These are phyloP conservation scores for Volutella citrinella DNA, from an alignment of 2,329 filamentous ascomycete species.

Conservation along the genomic window DNA sequence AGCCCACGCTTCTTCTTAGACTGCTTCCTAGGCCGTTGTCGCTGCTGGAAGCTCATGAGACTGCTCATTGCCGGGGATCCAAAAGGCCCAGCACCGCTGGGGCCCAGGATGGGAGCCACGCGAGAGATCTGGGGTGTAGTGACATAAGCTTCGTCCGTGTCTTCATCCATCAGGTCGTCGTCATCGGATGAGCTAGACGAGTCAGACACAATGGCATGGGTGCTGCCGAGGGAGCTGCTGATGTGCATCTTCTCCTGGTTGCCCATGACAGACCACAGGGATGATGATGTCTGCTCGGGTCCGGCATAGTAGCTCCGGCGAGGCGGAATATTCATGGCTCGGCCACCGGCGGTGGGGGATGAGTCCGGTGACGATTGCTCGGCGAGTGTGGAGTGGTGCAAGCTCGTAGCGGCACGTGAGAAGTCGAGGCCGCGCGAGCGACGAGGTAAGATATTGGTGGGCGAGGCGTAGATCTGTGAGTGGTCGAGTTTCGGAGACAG, in stretches of 20 bases:
- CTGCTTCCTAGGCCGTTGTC: constrained; percentile 70
- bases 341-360: constrained; percentile 76
- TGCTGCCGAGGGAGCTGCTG: constrained; percentile 76
- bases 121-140: constrained; percentile 78
- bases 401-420: constrained; percentile 85
- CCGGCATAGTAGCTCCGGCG: constrained; percentile 49
- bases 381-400: constrained; percentile 92
- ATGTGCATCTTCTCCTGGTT: constrained; percentile 68
- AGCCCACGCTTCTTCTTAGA: constrained; percentile 54
- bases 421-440: constrained; percentile 91
- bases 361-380: constrained; percentile 86
- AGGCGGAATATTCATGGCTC: constrained; percentile 60
- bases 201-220: constrained; percentile 70
- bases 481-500: constrained; percentile 84
- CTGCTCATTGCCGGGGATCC: constrained; percentile 71
- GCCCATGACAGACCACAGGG: constrained; percentile 68
- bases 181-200: constrained; percentile 72
- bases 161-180: constrained; percentile 68
- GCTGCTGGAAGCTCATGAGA: constrained; percentile 78
- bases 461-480: constrained; percentile 80
- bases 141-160: constrained; percentile 76
- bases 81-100: constrained; percentile 55
- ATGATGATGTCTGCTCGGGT: constrained; percentile 64
- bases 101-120: constrained; percentile 43
- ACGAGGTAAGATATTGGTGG: constrained; percentile 82